Conservation (phyloP, 2,329 filamentous ascomycete species). For the Aspergillus sp. region DNA sequence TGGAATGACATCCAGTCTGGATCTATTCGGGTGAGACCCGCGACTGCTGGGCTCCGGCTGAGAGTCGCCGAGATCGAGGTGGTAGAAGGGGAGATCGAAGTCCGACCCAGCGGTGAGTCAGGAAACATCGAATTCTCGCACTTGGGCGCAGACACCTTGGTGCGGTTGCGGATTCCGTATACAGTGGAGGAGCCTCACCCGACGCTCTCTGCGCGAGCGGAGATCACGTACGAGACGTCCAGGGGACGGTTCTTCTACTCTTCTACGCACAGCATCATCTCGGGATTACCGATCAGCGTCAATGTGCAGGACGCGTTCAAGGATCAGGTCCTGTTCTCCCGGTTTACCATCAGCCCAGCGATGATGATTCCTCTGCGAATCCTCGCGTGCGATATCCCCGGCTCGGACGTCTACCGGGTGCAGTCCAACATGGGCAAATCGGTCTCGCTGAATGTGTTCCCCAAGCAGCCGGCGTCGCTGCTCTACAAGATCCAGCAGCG, state of each 20-base stretch:
- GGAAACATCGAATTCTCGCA: slow-evolving; percentile 46
- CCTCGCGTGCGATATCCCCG: slow-evolving; percentile 66
- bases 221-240: slow-evolving; percentile 69
- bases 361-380: slow-evolving; percentile 72
- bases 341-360: slow-evolving; percentile 85
- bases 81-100: slow-evolving; percentile 39
- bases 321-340: slow-evolving; percentile 73
- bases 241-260: slow-evolving; percentile 64
- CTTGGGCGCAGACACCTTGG: slow-evolving; percentile 28
- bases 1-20: slow-evolving; percentile 63
- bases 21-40: slow-evolving; percentile 54
- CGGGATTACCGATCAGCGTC: slow-evolving; percentile 80
- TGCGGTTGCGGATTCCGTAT: slow-evolving; percentile 67
- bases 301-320: slow-evolving; percentile 98
- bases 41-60: slow-evolving; percentile 59
- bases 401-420: slow-evolving; percentile 63
- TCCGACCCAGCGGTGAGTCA: slow-evolving; percentile 43
- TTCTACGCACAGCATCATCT: slow-evolving; percentile 61
- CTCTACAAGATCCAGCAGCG: slow-evolving; percentile 68
- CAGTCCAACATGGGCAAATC: slow-evolving; percentile 46
- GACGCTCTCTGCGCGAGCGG: slow-evolving; percentile 70
- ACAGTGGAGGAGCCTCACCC: slow-evolving; percentile 74
- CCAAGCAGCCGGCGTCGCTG: slow-evolving; percentile 75
- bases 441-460: slow-evolving; percentile 63
- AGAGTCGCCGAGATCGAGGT: slow-evolving; percentile 51